Percentiles rank a stretch among this genome's conserved stretches.
Conservation (phyloP, 2,329 filamentous ascomycete genomes). For the Fusarium sp. region DNA sequence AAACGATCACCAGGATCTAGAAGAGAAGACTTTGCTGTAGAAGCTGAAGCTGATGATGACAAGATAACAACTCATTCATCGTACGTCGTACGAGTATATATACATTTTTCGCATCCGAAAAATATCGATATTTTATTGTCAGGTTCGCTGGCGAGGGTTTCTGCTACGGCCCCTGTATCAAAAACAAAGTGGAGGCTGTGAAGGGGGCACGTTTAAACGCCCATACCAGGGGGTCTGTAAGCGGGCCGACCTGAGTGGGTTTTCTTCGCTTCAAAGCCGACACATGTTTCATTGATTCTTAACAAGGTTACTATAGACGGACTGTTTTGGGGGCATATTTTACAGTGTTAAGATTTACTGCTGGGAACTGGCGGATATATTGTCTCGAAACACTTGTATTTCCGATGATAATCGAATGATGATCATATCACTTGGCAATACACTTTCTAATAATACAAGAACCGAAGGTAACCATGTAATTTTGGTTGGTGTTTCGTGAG, state of each 20-base stretch:
- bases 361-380: constrained; percentile 9
- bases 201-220: constrained; percentile 24
- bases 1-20: constrained; percentile 44
- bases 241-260: constrained; percentile 13
- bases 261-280: constrained; percentile 28
- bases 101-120: background rate
- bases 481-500: background rate
- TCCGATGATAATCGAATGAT: constrained; percentile 16
- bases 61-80: background rate
- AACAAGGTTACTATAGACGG: background rate
- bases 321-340: constrained; percentile 5
- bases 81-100: constrained; percentile 32
- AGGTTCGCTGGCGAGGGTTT: background rate
- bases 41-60: constrained; percentile 39
- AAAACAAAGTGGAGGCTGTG: constrained; percentile 28
- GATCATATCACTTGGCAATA: background rate
- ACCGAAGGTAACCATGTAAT: background rate
- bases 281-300: constrained; percentile 30
- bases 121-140: background rate
- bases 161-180: constrained; percentile 43
- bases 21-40: constrained; percentile 19
- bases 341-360: constrained; percentile 9
- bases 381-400: constrained; percentile 17
- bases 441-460: background rate
- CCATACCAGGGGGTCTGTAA: background rate